These are phyloP conservation scores for Capsicum chinense DNA, from an alignment of 257 asterid species.

Conservation along the genomic window DNA sequence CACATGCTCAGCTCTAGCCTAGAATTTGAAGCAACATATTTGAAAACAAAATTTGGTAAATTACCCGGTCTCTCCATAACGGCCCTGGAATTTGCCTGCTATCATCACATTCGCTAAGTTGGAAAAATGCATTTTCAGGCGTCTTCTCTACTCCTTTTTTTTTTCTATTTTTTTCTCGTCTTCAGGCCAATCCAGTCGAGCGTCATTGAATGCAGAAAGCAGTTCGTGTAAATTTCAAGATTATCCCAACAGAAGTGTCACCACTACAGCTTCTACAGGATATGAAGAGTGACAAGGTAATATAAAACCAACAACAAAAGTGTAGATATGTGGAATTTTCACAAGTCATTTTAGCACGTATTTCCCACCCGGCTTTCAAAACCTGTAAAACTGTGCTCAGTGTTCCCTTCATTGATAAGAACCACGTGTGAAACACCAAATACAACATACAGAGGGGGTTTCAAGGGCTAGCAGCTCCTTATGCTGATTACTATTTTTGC, in stretches of 20 bases:
- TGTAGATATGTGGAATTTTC: neutral
- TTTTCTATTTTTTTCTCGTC: neutral
- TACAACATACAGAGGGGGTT: slow-evolving; percentile 5
- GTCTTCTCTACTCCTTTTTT: neutral
- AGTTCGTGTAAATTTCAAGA: slow-evolving; percentile 6
- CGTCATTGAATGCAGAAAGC: neutral
- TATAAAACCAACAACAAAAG: neutral
- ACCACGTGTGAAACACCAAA: slow-evolving; percentile 20
- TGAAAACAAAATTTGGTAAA: neutral
- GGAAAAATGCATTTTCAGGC: neutral
- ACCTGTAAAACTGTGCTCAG: neutral
- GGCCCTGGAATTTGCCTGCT: neutral
- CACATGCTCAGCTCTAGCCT: neutral
- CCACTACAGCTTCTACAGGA: neutral
- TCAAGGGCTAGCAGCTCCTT: slow-evolving; percentile 22
- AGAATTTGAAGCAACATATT: slow-evolving; percentile 3
- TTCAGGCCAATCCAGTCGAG: neutral
- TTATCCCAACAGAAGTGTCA: slow-evolving; percentile 14
- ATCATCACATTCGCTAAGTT: neutral
- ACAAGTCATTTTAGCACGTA: neutral
- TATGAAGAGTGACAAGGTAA: neutral
- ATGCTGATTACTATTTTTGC: neutral
- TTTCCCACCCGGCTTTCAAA: neutral
- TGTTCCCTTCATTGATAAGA: slow-evolving; percentile 21
- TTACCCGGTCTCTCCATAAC: neutral